Evolutionary conservation across 495 filamentous ascomycete genomes (phyloP), one percentile per base, ranked within the genome.

Genomic region (Neurospora sp.): DNA sequence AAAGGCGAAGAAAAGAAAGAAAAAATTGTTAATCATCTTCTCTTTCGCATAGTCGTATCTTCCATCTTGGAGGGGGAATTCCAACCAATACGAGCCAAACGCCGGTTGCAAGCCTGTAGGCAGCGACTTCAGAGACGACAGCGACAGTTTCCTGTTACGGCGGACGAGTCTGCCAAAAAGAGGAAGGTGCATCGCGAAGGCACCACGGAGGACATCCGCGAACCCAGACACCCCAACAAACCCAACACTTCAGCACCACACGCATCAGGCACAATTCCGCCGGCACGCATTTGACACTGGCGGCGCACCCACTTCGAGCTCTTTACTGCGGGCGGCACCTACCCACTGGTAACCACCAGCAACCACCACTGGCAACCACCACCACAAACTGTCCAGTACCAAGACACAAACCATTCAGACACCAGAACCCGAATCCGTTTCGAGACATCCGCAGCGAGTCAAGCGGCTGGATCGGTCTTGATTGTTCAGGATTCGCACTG

Each of bases 141-240:
- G 70, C 69, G 68, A 61, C 71, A 68, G 12, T 74, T 79, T 71
- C 74, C 72, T 40, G 59, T 75, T 75, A 37, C 70, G 72, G 65
- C 72, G 70, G 70, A 70, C 75, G 44, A 35, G 72, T 68, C 72
- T 75, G 75, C 78, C 77, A 68, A 76, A 78, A 78, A 70, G 69
- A 78, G 78, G 41, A 76, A 80, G 72, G 77, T 75, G 75, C 75
- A 74, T 61, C 70, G 69, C 48, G 41, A 68, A 44, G 39, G 44
- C 74, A 48, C 44, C 31, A 40, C 70, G 18, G 20, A 68, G 71
- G 22, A 40, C 70, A 65, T 48, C 37, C 20, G 27, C 71, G 39
- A 40, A 39, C 12, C 38, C 71, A 40, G 45, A 65, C 71, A 69
- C 53, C 35, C 38, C 38, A 48, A 72, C 71, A 71, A 71, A 35